A percentile compares a stretch with the other conserved stretches of the same genome.
Evolutionary conservation across 352 stramenopile species (phyloP).

Genomic region (Elongisporangium senticosum): DNA sequence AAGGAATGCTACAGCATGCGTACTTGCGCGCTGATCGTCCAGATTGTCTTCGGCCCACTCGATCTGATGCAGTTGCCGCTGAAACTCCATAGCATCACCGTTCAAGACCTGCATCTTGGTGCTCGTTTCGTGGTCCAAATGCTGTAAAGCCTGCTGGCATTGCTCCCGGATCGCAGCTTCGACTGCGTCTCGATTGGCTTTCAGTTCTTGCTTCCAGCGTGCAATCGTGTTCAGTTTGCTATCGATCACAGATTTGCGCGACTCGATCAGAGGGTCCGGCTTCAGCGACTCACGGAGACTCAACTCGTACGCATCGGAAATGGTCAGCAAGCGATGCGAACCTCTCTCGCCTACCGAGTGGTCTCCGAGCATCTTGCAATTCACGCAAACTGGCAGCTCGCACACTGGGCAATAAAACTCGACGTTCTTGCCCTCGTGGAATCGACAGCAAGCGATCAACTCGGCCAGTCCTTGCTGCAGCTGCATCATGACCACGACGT

Average conservation of each 20-base stretch:
- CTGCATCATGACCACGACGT: slow-evolving; percentile 34
- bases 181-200: slow-evolving; percentile 42
- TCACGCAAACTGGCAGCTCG: slow-evolving; percentile 55
- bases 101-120: slow-evolving; percentile 47
- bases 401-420: slow-evolving; percentile 78
- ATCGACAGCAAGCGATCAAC: slow-evolving; percentile 24
- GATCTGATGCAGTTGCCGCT: slow-evolving; percentile 63
- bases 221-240: slow-evolving; percentile 43
- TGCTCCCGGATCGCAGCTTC: slow-evolving; percentile 42
- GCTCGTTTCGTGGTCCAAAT: slow-evolving; percentile 32
- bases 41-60: slow-evolving; percentile 67
- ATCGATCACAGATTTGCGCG: slow-evolving; percentile 54
- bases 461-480: slow-evolving; percentile 34
- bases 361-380: slow-evolving; percentile 80
- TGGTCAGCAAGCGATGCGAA: slow-evolving; percentile 49
- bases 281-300: slow-evolving; percentile 61
- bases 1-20: slow-evolving; percentile 55
- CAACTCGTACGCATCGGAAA: slow-evolving; percentile 61
- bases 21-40: slow-evolving; percentile 32
- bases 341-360: slow-evolving; percentile 78
- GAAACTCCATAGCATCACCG: slow-evolving; percentile 54
- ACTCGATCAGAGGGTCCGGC: slow-evolving; percentile 57
- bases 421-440: slow-evolving; percentile 49
- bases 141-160: slow-evolving; percentile 34
- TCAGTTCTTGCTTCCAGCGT: slow-evolving; percentile 22